Percentiles rank a stretch among this genome's conserved stretches.
These are phyloP conservation scores for Bipolaris gigantea DNA, from an alignment of 2,329 filamentous ascomycete species.

Conservation along the genomic window DNA sequence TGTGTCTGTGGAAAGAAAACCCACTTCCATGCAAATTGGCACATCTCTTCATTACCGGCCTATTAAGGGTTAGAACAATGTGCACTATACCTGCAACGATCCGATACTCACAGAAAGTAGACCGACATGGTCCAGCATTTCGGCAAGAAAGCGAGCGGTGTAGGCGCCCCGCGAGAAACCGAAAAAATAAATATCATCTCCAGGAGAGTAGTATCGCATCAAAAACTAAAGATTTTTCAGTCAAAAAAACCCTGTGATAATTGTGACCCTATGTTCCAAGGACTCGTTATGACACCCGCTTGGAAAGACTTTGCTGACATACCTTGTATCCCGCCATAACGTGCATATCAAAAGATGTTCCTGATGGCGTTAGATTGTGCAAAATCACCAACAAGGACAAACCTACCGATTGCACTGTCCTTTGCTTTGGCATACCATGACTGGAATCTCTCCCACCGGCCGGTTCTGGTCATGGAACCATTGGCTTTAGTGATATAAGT, in stretches of 20 bases:
- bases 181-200: conserved; percentile 54
- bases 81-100: background rate
- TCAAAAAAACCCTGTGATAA: background rate
- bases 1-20: background rate
- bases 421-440: conserved; percentile 74
- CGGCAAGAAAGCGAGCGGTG: conserved; percentile 61
- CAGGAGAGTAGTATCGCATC: conserved; percentile 54
- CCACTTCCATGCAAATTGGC: conserved; percentile 76
- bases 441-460: conserved; percentile 58
- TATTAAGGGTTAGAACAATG: conserved; percentile 4
- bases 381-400: background rate
- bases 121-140: conserved; percentile 84
- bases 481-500: conserved; percentile 63
- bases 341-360: conserved; percentile 78
- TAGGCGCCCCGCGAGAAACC: conserved; percentile 56
- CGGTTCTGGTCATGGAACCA: conserved; percentile 60
- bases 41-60: conserved; percentile 84
- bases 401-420: conserved; percentile 66
- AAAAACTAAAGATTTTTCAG: conserved; percentile 41
- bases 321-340: conserved; percentile 83
- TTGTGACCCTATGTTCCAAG: background rate
- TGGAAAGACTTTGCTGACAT: conserved; percentile 43
- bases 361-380: conserved; percentile 37
- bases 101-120: conserved; percentile 59
- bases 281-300: background rate